Conservation (phyloP, 108 stramenopile species). For the Aurantiochytrium sp. region DNA sequence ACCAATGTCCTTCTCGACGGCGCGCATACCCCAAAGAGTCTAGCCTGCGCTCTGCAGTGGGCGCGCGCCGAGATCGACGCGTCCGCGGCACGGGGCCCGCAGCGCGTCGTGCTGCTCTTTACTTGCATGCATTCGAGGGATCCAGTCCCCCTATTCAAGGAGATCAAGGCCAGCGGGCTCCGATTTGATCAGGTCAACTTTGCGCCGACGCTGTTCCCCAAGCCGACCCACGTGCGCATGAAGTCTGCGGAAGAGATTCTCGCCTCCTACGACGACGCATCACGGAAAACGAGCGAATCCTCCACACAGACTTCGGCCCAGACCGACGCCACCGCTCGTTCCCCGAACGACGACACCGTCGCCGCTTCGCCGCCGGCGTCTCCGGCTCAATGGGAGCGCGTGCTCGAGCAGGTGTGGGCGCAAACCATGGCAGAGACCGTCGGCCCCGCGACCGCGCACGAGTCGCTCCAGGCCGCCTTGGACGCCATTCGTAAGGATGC, state of each 20-base stretch:
- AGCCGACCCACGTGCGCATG: not conserved
- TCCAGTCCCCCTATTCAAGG: not conserved
- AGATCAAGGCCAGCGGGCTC: not conserved
- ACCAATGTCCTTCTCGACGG: not conserved
- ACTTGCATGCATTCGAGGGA: not conserved
- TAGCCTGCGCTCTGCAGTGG: not conserved
- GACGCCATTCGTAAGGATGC: not conserved
- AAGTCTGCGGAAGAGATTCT: not conserved
- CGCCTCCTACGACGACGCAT: too few relatives aligned
- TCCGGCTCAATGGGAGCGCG: not conserved
- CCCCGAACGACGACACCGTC: too few relatives aligned
- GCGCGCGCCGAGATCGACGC: not conserved
- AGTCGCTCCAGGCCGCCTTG: not conserved
- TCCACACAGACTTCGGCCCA: too few relatives aligned
- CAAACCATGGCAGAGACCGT: not conserved
- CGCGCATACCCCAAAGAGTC: constrained; percentile 25
- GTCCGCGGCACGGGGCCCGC: too few relatives aligned
- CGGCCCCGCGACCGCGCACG: not conserved
- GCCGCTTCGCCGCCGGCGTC: too few relatives aligned
- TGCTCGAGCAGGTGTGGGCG: not conserved
- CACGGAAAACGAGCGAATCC: too few relatives aligned
- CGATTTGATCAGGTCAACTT: constrained; percentile 4
- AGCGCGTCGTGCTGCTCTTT: not conserved
- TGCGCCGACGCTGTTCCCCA: not conserved
- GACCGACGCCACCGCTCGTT: too few relatives aligned